Conservation (phyloP, 2,329 filamentous ascomycete species). For the Tolypocladium paradoxum region DNA sequence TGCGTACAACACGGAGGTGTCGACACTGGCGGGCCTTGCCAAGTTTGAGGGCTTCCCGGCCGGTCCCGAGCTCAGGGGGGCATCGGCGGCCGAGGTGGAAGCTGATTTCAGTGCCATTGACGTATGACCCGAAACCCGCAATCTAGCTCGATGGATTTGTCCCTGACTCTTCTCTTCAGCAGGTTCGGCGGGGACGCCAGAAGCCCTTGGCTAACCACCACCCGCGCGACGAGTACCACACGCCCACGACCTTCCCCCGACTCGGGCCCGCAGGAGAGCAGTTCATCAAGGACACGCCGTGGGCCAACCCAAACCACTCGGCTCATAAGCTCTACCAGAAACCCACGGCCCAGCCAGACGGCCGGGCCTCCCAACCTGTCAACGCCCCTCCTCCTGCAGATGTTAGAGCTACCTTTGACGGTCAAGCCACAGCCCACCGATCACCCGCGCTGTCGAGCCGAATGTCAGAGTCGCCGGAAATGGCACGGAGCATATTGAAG, state of each 20-base stretch:
- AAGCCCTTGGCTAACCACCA: slow-evolving; percentile 22
- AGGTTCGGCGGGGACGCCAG: slow-evolving; percentile 21
- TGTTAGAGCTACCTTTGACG: slow-evolving; percentile 13
- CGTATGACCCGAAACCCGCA: slow-evolving; percentile 33
- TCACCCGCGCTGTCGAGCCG: slow-evolving; percentile 16
- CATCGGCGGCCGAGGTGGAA: slow-evolving; percentile 63
- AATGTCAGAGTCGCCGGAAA: slow-evolving; percentile 32
- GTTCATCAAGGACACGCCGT: slow-evolving; percentile 80
- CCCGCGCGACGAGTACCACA: slow-evolving; percentile 28
- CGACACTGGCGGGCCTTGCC: slow-evolving; percentile 77
- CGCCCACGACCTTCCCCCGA: slow-evolving; percentile 35
- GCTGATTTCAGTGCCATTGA: slow-evolving; percentile 84
- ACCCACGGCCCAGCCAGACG: slow-evolving; percentile 16
- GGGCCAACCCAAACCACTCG: slow-evolving; percentile 85
- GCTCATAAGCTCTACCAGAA: slow-evolving; percentile 42
- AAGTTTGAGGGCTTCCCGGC: slow-evolving; percentile 96
- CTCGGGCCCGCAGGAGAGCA: slow-evolving; percentile 67
- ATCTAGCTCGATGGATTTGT: neutral
- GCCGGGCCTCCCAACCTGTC: slow-evolving; percentile 11
- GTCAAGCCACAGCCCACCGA: slow-evolving; percentile 11
- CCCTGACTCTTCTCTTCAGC: slow-evolving; percentile 18
- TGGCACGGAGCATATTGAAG: slow-evolving; percentile 26
- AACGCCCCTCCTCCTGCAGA: slow-evolving; percentile 8
- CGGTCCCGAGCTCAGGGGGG: slow-evolving; percentile 71
- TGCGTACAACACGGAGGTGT: slow-evolving; percentile 92